Evolutionary conservation across 2,329 filamentous ascomycete species (phyloP).

Genomic region (Macroventuria anomochaeta): DNA sequence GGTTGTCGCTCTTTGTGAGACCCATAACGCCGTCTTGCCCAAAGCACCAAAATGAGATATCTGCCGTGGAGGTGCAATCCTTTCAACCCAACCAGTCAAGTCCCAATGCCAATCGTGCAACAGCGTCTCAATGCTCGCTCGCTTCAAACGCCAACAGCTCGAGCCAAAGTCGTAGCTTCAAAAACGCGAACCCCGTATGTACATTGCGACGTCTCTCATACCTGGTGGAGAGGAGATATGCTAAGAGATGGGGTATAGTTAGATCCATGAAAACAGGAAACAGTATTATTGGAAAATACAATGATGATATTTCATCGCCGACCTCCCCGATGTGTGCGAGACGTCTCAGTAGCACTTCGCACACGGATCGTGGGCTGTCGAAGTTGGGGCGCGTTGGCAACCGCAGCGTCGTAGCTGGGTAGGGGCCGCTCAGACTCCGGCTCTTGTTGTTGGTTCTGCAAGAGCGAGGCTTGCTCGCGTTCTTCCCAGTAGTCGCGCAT

Average conservation of each 20-base stretch:
- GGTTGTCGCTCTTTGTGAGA: conserved; percentile 5
- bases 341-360: conserved; percentile 35
- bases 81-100: not conserved
- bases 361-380: conserved; percentile 33
- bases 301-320: conserved; percentile 15
- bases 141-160: conserved; percentile 25
- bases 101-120: conserved; percentile 8
- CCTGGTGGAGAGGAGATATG: conserved; percentile 22
- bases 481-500: conserved; percentile 55
- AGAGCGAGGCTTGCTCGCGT: conserved; percentile 54
- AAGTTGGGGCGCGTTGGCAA: conserved; percentile 67
- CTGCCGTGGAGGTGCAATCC: not conserved
- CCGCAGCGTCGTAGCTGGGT: conserved; percentile 81
- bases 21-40: conserved; percentile 8
- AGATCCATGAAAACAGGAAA: conserved; percentile 24
- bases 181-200: conserved; percentile 15
- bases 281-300: conserved; percentile 21
- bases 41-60: conserved; percentile 10
- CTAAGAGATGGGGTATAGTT: conserved; percentile 37
- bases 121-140: conserved; percentile 24
- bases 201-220: conserved; percentile 16
- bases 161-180: conserved; percentile 21
- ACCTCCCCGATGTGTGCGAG: conserved; percentile 21
- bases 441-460: conserved; percentile 34
- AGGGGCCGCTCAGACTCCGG: conserved; percentile 66